Evolutionary conservation across 1,284 basidiomycete species (phyloP).

Genomic region (Moniliophthora roreri): DNA sequence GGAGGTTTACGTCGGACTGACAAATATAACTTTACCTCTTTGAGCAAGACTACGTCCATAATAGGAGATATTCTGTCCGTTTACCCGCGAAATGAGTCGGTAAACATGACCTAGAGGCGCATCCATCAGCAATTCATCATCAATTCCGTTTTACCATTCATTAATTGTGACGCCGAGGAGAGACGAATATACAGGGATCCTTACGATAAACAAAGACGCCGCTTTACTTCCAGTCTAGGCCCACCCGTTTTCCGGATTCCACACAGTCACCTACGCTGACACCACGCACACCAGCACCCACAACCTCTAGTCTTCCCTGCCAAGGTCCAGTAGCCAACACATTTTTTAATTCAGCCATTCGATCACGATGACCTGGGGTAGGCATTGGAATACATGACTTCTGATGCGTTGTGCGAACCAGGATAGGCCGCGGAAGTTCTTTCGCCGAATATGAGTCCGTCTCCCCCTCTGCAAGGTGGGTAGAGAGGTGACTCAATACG

Average conservation of each 20-base stretch:
- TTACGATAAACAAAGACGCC: neutral
- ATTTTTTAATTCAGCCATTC: conserved; percentile 63
- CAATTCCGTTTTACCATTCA: too few species aligned
- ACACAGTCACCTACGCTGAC: conserved; percentile 93
- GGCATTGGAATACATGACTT: conserved; percentile 83
- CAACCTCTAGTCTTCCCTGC: conserved; percentile 65
- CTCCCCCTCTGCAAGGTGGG: conserved; percentile 32
- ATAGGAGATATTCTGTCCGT: too few species aligned
- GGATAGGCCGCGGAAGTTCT: conserved; percentile 58
- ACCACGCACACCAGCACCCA: conserved; percentile 87
- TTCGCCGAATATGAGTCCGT: conserved; percentile 37
- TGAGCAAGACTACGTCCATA: too few species aligned
- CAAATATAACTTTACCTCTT: too few species aligned
- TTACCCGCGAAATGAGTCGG: too few species aligned
- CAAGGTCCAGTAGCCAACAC: conserved; percentile 46
- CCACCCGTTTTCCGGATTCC: conserved; percentile 64
- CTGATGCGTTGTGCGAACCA: conserved; percentile 59
- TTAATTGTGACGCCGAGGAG: too few species aligned
- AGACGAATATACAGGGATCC: too few species aligned
- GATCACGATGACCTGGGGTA: conserved; percentile 68
- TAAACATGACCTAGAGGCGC: too few species aligned
- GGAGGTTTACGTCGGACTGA: too few species aligned
- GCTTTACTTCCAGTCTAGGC: conserved; percentile 33
- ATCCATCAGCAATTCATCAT: too few species aligned
- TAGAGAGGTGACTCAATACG: conserved; percentile 28